Evolutionary conservation across 2,329 filamentous ascomycete genomes (phyloP).

Genomic region (Paracamarosporium sp.): DNA sequence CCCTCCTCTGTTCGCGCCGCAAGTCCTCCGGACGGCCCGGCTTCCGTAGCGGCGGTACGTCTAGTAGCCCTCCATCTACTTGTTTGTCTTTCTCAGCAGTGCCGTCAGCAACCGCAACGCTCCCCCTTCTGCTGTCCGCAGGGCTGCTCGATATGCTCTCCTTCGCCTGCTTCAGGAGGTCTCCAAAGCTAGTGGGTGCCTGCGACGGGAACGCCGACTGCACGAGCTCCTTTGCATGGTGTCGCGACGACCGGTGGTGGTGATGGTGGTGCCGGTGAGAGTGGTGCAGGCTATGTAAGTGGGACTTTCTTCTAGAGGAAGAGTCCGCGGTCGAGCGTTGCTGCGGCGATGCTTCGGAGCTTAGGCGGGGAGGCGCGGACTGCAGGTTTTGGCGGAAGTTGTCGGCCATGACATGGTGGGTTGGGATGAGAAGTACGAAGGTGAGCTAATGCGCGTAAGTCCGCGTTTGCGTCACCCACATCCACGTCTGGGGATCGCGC

Average conservation of each 20-base stretch:
- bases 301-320: conserved; percentile 31
- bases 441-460: background rate
- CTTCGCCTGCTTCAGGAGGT: conserved; percentile 47
- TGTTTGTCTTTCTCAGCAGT: conserved; percentile 14
- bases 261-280: conserved; percentile 40
- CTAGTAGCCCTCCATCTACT: conserved; percentile 15
- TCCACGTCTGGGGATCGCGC: background rate
- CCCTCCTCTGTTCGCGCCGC: conserved; percentile 40
- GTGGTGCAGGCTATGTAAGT: conserved; percentile 34
- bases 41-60: conserved; percentile 19
- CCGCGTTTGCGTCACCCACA: background rate
- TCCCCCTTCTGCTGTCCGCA: conserved; percentile 31
- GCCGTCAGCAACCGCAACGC: conserved; percentile 21
- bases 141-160: conserved; percentile 39
- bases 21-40: conserved; percentile 49
- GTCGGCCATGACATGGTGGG: conserved; percentile 13
- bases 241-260: conserved; percentile 34
- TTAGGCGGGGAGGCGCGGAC: conserved; percentile 32
- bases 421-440: background rate
- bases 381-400: conserved; percentile 33
- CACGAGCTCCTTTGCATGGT: conserved; percentile 51
- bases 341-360: conserved; percentile 25
- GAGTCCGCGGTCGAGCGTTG: background rate
- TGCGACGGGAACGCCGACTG: conserved; percentile 54
- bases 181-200: conserved; percentile 53